Conservation (phyloP, 805 yeast genomes). For the Millerozyma miso region DNA sequence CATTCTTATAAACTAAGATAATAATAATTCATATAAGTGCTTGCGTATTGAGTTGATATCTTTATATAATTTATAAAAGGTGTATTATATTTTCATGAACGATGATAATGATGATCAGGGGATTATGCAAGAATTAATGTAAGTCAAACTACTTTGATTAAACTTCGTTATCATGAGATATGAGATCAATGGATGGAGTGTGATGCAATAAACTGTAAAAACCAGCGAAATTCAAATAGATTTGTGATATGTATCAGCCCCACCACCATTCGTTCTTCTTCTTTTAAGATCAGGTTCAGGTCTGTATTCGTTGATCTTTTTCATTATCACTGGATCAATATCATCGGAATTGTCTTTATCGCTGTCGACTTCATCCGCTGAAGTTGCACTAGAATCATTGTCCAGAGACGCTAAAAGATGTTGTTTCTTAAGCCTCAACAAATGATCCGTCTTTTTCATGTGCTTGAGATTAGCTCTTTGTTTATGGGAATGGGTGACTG, state of each 20-base stretch:
- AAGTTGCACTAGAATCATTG: constrained; percentile 10
- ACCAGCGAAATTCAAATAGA: background rate
- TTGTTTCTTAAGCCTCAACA: constrained; percentile 6
- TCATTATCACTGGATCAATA: constrained; percentile 5
- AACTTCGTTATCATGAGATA: background rate
- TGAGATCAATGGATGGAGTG: background rate
- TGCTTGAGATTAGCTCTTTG: constrained; percentile 13
- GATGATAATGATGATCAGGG: background rate
- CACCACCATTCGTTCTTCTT: constrained; percentile 4
- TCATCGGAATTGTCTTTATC: constrained; percentile 11
- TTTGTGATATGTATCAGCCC: background rate
- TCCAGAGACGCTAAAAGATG: constrained; percentile 8
- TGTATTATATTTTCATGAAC: too few relatives aligned
- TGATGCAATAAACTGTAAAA: background rate
- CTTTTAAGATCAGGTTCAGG: constrained; percentile 7
- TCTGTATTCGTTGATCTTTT: constrained; percentile 6
- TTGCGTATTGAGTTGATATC: too few relatives aligned
- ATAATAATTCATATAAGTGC: too few relatives aligned
- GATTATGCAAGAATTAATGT: background rate
- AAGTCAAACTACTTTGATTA: too few relatives aligned
- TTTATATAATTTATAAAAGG: too few relatives aligned
- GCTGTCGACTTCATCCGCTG: constrained; percentile 17
- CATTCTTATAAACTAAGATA: background rate
- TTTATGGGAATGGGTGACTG: constrained; percentile 28
- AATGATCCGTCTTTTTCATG: constrained; percentile 8